Base-by-base conservation (phyloP, 768 basidiomycete genomes). In the Pseudohyphozyma bogoriensis region DNA sequence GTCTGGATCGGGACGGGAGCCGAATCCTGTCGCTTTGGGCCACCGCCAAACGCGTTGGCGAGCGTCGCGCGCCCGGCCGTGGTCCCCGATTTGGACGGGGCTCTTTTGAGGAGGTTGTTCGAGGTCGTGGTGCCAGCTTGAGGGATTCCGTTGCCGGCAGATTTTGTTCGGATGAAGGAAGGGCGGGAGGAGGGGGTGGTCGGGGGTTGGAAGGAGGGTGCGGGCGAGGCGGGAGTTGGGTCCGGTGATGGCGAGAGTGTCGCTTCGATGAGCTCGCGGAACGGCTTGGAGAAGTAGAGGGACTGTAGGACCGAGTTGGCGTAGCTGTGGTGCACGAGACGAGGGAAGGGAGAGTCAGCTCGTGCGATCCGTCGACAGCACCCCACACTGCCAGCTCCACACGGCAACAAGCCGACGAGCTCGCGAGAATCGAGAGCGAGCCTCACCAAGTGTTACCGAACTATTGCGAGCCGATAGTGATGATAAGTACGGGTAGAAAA, bases 221-320 rank as follows among this genome's bases (percentile, higher is more conserved):
- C 37, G n/a, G 26, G n/a, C 35, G 60, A 33, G 36, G 28, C n/a
- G 50, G 26, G 39, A 22, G 22, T n/a, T 7, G 39, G 47, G 4
- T 15, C 24, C 32, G 54, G 32, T 31, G 54, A 47, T 24, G 56
- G 36, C 15, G 59, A 62, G 7, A 31, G 31, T 42, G 63, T 68
- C 20, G 64, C 40, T 45, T 70, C 87, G 67, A 96, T 79, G 59
- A 95, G 86, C 52, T 92, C 86, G 53, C 92, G 82, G 73, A 99
- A 96, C 2, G 93, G 92, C 28, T 81, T 76, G 73, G 91, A 96
- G 73, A 92, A 93, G 77, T 96, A 99, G 57, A 97, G 81, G 0
- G 95, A 85, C 74, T 99, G 93, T 20, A 99, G 80, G 28, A 99
- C 90, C n/a, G 93, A 95, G 75, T 97, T 99, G 77, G 87, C 91